Evolutionary conservation across 148 eudicot genomes (phyloP).

Genomic region (Mesembryanthemum crystallinum): DNA sequence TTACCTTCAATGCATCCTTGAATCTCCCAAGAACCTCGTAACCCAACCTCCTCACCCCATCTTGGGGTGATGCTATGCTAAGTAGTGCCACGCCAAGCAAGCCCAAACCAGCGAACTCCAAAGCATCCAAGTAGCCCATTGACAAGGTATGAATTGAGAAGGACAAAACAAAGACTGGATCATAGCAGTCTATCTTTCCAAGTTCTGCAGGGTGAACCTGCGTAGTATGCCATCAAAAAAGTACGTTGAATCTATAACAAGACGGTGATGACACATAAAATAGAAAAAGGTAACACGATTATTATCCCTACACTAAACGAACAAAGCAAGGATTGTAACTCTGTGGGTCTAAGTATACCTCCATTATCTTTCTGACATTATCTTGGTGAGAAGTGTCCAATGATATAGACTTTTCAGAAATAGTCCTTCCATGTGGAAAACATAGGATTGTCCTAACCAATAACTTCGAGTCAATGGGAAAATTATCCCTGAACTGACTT

Average conservation of each 20-base stretch:
- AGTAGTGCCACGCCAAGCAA: slow-evolving; percentile 81
- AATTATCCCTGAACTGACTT: slow-evolving; percentile 73
- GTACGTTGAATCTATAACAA: background rate
- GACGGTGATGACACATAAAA: slow-evolving; percentile 1
- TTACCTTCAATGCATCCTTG: slow-evolving; percentile 72
- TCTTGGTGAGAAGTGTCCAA: slow-evolving; percentile 24
- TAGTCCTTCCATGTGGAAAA: slow-evolving; percentile 62
- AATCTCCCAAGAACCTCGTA: slow-evolving; percentile 76
- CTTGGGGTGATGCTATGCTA: slow-evolving; percentile 79
- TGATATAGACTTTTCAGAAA: slow-evolving; percentile 25
- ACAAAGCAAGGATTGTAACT: background rate
- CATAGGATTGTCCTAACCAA: slow-evolving; percentile 63
- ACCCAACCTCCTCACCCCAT: slow-evolving; percentile 74
- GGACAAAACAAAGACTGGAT: slow-evolving; percentile 82
- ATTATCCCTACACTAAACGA: background rate
- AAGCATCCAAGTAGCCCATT: slow-evolving; percentile 68
- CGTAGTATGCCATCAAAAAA: slow-evolving; percentile 21
- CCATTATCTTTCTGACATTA: slow-evolving; percentile 26
- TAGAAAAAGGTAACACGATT: background rate
- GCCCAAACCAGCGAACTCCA: slow-evolving; percentile 86
- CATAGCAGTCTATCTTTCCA: slow-evolving; percentile 49
- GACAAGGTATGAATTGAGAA: slow-evolving; percentile 77
- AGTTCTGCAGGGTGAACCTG: slow-evolving; percentile 38
- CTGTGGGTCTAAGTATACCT: slow-evolving; percentile 40
- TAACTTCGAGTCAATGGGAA: slow-evolving; percentile 73